A percentile compares a stretch with the other conserved stretches of the same genome.
Conservation (phyloP, 2,329 filamentous ascomycete genomes). For the Myriosclerotinia scirpicola region DNA sequence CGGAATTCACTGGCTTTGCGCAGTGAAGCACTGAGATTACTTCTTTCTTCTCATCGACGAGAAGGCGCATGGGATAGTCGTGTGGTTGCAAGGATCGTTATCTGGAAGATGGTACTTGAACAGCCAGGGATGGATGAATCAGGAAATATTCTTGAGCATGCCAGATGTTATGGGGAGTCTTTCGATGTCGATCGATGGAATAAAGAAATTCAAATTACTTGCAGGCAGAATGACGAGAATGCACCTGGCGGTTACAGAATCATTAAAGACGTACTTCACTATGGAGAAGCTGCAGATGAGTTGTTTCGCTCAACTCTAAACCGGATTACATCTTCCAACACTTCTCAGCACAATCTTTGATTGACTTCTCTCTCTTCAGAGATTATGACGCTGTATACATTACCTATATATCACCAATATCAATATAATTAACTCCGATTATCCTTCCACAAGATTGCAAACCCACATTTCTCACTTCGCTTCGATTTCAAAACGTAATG, state of each 20-base stretch:
- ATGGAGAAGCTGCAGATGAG: slow-evolving; percentile 7
- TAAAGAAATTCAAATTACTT: slow-evolving; percentile 25
- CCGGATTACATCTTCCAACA: neutral
- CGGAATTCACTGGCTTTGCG: slow-evolving; percentile 53
- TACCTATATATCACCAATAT: neutral
- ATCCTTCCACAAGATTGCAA: neutral
- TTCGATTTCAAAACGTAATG: neutral
- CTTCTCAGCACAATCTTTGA: neutral
- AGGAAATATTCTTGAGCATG: slow-evolving; percentile 30
- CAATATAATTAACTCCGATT: neutral
- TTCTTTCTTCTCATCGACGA: slow-evolving; percentile 58
- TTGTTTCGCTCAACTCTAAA: slow-evolving; percentile 1
- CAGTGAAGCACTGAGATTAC: slow-evolving; percentile 59
- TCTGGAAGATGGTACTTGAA: slow-evolving; percentile 36
- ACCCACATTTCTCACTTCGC: neutral
- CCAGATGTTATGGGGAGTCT: slow-evolving; percentile 28
- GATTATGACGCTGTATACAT: neutral
- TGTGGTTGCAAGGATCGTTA: slow-evolving; percentile 29
- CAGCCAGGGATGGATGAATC: slow-evolving; percentile 28
- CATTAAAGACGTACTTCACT: slow-evolving; percentile 8
- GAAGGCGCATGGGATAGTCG: slow-evolving; percentile 66
- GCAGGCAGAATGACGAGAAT: slow-evolving; percentile 25
- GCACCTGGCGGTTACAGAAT: slow-evolving; percentile 4
- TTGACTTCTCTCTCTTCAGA: neutral
- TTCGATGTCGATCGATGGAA: slow-evolving; percentile 28